Base-by-base conservation (phyloP, 2,329 filamentous ascomycete species). In the Fusarium tjaetaba region DNA sequence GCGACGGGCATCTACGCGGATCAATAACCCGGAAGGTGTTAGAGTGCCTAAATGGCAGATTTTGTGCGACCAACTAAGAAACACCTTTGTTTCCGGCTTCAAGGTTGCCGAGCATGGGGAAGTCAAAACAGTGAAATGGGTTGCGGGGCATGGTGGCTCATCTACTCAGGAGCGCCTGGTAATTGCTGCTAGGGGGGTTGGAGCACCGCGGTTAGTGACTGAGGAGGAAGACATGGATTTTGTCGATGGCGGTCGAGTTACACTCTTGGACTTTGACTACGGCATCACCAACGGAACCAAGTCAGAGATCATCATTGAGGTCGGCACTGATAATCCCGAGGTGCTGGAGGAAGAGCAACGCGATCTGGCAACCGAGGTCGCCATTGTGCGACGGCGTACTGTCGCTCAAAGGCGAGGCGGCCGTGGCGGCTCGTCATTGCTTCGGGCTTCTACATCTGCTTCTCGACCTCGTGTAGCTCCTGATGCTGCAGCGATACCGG, bases 311-410 rank as follows among this genome's bases (percentile, higher is more conserved):
- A 91, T 87, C 4, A 92, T 96, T 59, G 93, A 96, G 78, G 90
- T 96, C 32, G 94, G 94, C 16, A 90, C 91, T 38, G 88, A 88
- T 30, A 86, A 91, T 53, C 90, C 93, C 2, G 93, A 94, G 79
- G 83, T 90, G 1, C 83, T 96, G 24, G 89, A 92, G 75, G 94
- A 96, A 79, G 92, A 94, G 76, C 88, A 89, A 71, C 89, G 92
- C 28, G 93, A 94, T 75, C 85, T 96, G 65, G 93, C 92, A 64
- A 90, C 91, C 3, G 93, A 95, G 80, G 93, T 96, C 26, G 94
- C 93, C 71, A 90, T 96, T 75, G 92, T 94, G 57, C 88, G 93
- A 74, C 88, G 93, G 71, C 87, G 93, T 72, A 95, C 93, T 7
- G 91, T 93, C 22, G 88, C 92, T 41, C 90, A 91, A 76, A 88